phyloP scores from a whole-genome alignment of 352 stramenopile species.

The Globisporangium perplexum region DNA sequence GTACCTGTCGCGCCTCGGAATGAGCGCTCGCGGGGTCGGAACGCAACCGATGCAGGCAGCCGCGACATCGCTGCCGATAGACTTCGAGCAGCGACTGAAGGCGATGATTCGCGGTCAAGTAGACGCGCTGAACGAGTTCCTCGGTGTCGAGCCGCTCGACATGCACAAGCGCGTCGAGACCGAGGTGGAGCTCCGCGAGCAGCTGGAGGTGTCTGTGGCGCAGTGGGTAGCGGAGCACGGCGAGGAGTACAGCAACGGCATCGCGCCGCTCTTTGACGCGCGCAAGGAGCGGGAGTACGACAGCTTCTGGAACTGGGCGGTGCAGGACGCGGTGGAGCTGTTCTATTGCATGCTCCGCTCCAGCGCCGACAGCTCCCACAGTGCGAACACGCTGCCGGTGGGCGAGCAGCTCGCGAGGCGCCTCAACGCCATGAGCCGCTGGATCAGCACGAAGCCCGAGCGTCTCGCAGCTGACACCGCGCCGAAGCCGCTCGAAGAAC shows the following conservation, averaged over 20 bases:
- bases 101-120: slow-evolving; percentile 55
- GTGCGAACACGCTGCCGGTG: slow-evolving; percentile 18
- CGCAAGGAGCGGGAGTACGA: slow-evolving; percentile 74
- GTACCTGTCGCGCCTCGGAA: slow-evolving; percentile 32
- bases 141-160: too few species aligned
- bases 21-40: slow-evolving; percentile 13
- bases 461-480: too few species aligned
- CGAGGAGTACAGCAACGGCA: slow-evolving; percentile 45
- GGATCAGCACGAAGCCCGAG: too few species aligned
- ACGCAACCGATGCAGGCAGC: too few species aligned
- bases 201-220: slow-evolving; percentile 44
- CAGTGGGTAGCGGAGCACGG: slow-evolving; percentile 53
- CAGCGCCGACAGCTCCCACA: too few species aligned
- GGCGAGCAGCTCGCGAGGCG: too few species aligned
- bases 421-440: too few species aligned
- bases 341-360: slow-evolving; percentile 42
- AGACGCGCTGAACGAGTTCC: slow-evolving; percentile 41
- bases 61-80: too few species aligned
- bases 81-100: slow-evolving; percentile 52
- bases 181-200: slow-evolving; percentile 43
- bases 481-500: too few species aligned
- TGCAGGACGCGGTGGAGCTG: slow-evolving; percentile 62
- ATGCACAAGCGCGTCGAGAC: slow-evolving; percentile 43
- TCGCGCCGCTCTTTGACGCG: slow-evolving; percentile 54
- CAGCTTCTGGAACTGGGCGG: slow-evolving; percentile 80